Base-by-base conservation (phyloP, 148 eudicot genomes). In the Cornus kousa region DNA sequence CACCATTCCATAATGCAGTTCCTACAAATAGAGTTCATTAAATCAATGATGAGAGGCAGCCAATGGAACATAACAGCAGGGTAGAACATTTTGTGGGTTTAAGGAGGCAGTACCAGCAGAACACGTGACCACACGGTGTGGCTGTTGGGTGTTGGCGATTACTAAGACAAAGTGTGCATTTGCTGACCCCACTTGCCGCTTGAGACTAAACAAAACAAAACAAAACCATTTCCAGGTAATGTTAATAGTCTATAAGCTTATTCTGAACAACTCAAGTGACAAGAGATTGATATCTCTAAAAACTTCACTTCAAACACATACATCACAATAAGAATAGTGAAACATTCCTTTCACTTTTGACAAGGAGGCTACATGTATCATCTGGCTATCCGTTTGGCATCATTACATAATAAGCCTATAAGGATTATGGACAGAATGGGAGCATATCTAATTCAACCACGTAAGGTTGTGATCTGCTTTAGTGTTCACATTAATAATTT, bases 1-100 rank as follows among this genome's bases (percentile, higher is more conserved):
- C 99, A 96, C 99, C 99, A 96, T 82, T 96, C 99, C 99, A 94
- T 93, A 48, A 96, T 89, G 86, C 99, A 96, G 82, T 86, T 96
- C 99, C 99, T 96, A 79, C 84, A 78, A 24, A 81, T 35, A 76
- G 43, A 68, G 33, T 70, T 68, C 40, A 73, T 60, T 11, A 9
- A 67, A 28, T 65, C 37, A 46, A 5, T 24, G 16, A 46, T 32
- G 40, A 55, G 70, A 77, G 8, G 80, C 32, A 69, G 20, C 66
- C 48, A 12, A n/a, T 20, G 55, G 35, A 28, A 74, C 19, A 11
- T 53, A 11, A 53, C 17, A 53, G 59, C 59, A 53, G 59, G 40
- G 81, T 9, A 50, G 46, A 33, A 64, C 60, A 31, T 13, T 66
- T 6, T 43, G 16, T 17, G n/a, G 59, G 55, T 43, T 43, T 0